Percentiles rank a stretch among this genome's conserved stretches.
These are phyloP conservation scores for Penicillium sp. DNA, from an alignment of 2,329 filamentous ascomycete genomes.

Conservation along the genomic window DNA sequence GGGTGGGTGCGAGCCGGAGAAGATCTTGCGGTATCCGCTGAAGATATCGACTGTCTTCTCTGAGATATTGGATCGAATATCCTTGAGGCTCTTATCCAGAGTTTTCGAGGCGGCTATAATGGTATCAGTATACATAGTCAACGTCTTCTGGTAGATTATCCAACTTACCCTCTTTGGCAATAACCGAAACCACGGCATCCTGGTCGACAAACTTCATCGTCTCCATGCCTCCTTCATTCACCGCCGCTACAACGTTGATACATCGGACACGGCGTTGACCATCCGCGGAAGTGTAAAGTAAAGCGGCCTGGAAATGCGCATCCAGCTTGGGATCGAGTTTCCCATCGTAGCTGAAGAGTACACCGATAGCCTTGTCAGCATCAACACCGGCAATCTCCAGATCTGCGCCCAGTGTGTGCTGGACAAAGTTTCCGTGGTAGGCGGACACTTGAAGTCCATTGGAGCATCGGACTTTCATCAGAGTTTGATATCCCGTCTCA, in stretches of 20 bases:
- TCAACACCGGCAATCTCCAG: conserved; percentile 91
- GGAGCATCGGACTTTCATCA: conserved; percentile 98
- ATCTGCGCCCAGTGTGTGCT: conserved; percentile 92
- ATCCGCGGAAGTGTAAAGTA: conserved; percentile 88
- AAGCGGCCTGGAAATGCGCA: conserved; percentile 92
- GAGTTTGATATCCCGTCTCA: conserved; percentile 89
- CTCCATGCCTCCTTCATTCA: conserved; percentile 80
- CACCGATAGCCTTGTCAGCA: conserved; percentile 86
- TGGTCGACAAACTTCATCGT: conserved; percentile 92
- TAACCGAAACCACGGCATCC: conserved; percentile 82
- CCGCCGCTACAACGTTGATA: conserved; percentile 88
- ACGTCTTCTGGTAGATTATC: neutral
- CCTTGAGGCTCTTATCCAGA: conserved; percentile 73
- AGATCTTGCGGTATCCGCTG: conserved; percentile 88
- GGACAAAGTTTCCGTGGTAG: conserved; percentile 96
- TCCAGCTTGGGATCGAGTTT: conserved; percentile 97
- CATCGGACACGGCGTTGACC: conserved; percentile 90
- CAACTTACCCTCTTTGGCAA: conserved; percentile 74
- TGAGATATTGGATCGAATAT: conserved; percentile 76
- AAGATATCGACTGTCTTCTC: conserved; percentile 94
- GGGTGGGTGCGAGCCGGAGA: conserved; percentile 80
- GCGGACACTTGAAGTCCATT: conserved; percentile 89
- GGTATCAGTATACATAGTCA: conserved; percentile 23
- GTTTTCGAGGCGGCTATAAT: conserved; percentile 73
- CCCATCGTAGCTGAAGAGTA: conserved; percentile 92